These are phyloP conservation scores for Nephelium lappaceum DNA, from an alignment of 345 rosid genomes.

Conservation along the genomic window DNA sequence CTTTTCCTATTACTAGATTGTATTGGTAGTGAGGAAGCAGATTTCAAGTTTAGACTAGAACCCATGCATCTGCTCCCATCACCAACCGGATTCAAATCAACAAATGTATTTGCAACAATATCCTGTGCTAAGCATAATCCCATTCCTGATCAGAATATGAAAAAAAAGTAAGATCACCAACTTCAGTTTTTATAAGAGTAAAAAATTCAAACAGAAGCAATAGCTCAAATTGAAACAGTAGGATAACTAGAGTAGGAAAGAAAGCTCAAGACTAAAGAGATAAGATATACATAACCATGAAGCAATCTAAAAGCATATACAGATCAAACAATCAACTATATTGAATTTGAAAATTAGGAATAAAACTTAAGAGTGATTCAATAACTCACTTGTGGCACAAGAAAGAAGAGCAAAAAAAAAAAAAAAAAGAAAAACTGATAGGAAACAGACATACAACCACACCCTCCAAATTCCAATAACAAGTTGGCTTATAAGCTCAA, in stretches of 20 bases:
- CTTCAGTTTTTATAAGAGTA: slow-evolving; percentile 1
- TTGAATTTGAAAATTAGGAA: neutral
- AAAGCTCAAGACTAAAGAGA: neutral
- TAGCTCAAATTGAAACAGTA: neutral
- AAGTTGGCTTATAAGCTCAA: neutral
- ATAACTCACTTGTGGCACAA: neutral
- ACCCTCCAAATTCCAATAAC: neutral
- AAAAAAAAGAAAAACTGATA: neutral
- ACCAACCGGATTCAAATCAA: slow-evolving; percentile 47
- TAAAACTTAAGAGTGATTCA: neutral
- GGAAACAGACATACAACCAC: neutral
- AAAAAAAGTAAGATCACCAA: slow-evolving; percentile 16
- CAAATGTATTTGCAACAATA: slow-evolving; percentile 51
- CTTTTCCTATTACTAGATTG: slow-evolving; percentile 60
- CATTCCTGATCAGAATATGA: slow-evolving; percentile 54
- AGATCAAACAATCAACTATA: neutral
- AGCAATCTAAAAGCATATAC: neutral
- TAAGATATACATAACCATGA: neutral
- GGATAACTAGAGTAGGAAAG: neutral
- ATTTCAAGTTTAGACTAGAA: slow-evolving; percentile 31
- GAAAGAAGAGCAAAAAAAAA: neutral
- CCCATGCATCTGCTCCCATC: slow-evolving; percentile 33
- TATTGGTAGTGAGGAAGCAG: slow-evolving; percentile 29
- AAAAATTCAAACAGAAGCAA: neutral
- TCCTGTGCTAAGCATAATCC: slow-evolving; percentile 69